These are phyloP conservation scores for Hypsizygus marmoreus DNA, from an alignment of 768 basidiomycete genomes.

Conservation along the genomic window DNA sequence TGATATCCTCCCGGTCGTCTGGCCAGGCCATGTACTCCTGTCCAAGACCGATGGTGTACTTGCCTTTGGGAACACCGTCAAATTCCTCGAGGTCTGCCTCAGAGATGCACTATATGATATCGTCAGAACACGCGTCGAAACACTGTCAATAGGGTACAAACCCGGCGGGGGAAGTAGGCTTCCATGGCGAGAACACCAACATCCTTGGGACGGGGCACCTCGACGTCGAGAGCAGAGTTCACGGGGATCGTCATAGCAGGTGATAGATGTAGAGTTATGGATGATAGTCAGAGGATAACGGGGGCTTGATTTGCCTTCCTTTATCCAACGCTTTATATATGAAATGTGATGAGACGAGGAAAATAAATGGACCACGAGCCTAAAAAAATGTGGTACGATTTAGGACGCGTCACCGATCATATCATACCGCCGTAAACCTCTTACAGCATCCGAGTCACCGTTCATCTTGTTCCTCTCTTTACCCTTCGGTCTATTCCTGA, in stretches of 20 bases:
- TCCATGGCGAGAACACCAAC: slow-evolving; percentile 94
- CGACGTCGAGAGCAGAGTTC: slow-evolving; percentile 33
- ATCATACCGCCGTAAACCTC: slow-evolving; percentile 3
- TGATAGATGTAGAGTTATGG: slow-evolving; percentile 15
- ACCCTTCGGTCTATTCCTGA: background rate
- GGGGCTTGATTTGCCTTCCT: too few species aligned
- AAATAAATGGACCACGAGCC: slow-evolving; percentile 34
- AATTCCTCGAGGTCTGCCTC: slow-evolving; percentile 93
- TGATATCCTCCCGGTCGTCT: slow-evolving; percentile 98
- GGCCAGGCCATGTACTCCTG: slow-evolving; percentile 99
- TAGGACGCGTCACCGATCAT: slow-evolving; percentile 10
- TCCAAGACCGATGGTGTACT: slow-evolving; percentile 98
- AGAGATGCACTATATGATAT: slow-evolving; percentile 76
- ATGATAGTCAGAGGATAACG: slow-evolving; percentile 12
- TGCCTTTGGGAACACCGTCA: slow-evolving; percentile 92
- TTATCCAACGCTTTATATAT: slow-evolving; percentile 32
- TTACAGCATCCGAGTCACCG: background rate
- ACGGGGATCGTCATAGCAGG: slow-evolving; percentile 43
- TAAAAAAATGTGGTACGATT: slow-evolving; percentile 52
- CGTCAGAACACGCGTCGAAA: slow-evolving; percentile 7
- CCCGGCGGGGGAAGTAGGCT: slow-evolving; percentile 91
- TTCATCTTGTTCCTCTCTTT: background rate
- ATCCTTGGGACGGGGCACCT: slow-evolving; percentile 76
- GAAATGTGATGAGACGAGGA: slow-evolving; percentile 33
- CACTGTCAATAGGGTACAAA: slow-evolving; percentile 37